Base-by-base conservation (phyloP, 1,139 yeast genomes). In the Candida neerlandica region DNA sequence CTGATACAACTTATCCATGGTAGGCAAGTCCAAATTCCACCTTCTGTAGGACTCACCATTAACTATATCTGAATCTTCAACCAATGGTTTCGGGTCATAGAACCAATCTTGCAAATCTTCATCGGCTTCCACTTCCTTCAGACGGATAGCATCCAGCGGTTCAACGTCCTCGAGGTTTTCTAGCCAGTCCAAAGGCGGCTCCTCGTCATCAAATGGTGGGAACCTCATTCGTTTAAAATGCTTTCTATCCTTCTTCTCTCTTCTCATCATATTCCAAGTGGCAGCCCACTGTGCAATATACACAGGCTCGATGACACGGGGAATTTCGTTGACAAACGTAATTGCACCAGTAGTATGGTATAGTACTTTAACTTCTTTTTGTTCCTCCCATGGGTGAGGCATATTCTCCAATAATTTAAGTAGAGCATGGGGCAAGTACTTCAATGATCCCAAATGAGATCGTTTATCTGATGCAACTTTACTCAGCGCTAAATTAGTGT, bases 371-470 rank as follows among this genome's bases (percentile, higher is more conserved):
- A 95, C 99, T 49, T 89, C 96, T 52, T 89, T 88, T 1, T 80
- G 73, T 52, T 82, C 82, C 65, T 95, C 98, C 99, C 99, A 95
- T 1, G 99, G 99, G 64, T 91, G 97, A 0, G 99, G 99, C 94
- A 95, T 94, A 60, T 91, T 92, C 62, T 95, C 99, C 44, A 95
- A 64, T 34, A 95, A 77, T 66, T 95, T 95, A 53, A 91, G 67
- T 1, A 92, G 81, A 0, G 99, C 97, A 69, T 94, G 98, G 0
- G 99, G 99, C 85, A 95, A 81, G 67, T 87, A 95, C 67, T 92
- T 94, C 51, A 95, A 73, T 0, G 98, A 94, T 0, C 98, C 97
- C 26, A 95, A 69, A 61, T 89, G 92, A 0, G 97, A 83, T 50
- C 95, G 75, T 63, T 92, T 92, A 61, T 94, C 98, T 9, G 88